Conservation (phyloP, 306 rosid species). For the Medicago truncatula region MtrunA17r5.0-ANR NC_053044.1:32624001-32624500, state of each 20-base stretch:
- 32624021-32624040: neutral
- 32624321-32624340: slow-evolving; percentile 95
- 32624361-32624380: slow-evolving; percentile 77
- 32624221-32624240: slow-evolving; percentile 96
- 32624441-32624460: slow-evolving; percentile 73
- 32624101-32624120: slow-evolving; percentile 65
- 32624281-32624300: slow-evolving; percentile 91
- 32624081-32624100: slow-evolving; percentile 70
- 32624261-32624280: slow-evolving; percentile 98
- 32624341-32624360: slow-evolving; percentile 83
- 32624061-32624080: slow-evolving; percentile 66
- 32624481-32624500: slow-evolving; percentile 87
- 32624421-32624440: slow-evolving; percentile 68
- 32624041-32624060: slow-evolving; percentile 8
- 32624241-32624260: slow-evolving; percentile 92
- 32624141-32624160: slow-evolving; percentile 87
- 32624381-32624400: slow-evolving; percentile 95
- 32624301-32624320: slow-evolving; percentile 93
- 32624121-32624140: slow-evolving; percentile 59
- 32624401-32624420: slow-evolving; percentile 76
- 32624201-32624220: slow-evolving; percentile 80
- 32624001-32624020: neutral
- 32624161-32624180: slow-evolving; percentile 71
- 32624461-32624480: slow-evolving; percentile 89
- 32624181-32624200: slow-evolving; percentile 81